Conservation (phyloP, 768 basidiomycete species). For the Kwoniella europaea region DNA sequence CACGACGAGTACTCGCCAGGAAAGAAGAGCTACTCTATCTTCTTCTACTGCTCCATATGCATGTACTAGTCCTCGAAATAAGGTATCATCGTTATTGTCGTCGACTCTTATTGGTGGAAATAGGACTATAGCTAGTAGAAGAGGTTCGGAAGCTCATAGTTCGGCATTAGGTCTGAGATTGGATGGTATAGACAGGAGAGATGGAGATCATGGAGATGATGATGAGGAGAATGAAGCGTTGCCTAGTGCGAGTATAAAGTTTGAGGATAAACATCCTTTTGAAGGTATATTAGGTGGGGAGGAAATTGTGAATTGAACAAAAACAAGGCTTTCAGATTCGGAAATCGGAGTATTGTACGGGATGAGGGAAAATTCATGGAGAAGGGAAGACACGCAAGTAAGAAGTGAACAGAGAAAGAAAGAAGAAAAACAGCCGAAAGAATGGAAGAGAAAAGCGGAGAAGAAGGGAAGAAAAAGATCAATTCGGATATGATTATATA, state of each 20-base stretch:
- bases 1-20: slow-evolving; percentile 1
- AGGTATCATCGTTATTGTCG: neutral
- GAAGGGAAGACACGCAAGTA: too few relatives aligned
- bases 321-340: too few relatives aligned
- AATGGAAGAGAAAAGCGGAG: too few relatives aligned
- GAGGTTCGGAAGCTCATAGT: slow-evolving; percentile 3
- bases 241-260: slow-evolving; percentile 19
- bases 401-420: too few relatives aligned
- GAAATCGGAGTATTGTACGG: too few relatives aligned
- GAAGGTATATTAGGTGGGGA: slow-evolving; percentile 12
- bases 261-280: slow-evolving; percentile 25
- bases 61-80: slow-evolving; percentile 10
- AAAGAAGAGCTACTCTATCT: slow-evolving; percentile 16
- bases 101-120: neutral
- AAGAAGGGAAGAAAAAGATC: neutral
- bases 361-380: too few relatives aligned
- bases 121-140: slow-evolving; percentile 12
- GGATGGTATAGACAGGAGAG: neutral
- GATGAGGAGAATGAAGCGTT: slow-evolving; percentile 13
- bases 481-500: neutral
- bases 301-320: neutral
- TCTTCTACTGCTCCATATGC: slow-evolving; percentile 21
- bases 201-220: neutral
- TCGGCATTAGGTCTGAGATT: slow-evolving; percentile 6
- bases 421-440: too few relatives aligned